These are phyloP conservation scores for Stentor roeselii DNA, from an alignment of 73 alveolate genomes.

Conservation along the genomic window DNA sequence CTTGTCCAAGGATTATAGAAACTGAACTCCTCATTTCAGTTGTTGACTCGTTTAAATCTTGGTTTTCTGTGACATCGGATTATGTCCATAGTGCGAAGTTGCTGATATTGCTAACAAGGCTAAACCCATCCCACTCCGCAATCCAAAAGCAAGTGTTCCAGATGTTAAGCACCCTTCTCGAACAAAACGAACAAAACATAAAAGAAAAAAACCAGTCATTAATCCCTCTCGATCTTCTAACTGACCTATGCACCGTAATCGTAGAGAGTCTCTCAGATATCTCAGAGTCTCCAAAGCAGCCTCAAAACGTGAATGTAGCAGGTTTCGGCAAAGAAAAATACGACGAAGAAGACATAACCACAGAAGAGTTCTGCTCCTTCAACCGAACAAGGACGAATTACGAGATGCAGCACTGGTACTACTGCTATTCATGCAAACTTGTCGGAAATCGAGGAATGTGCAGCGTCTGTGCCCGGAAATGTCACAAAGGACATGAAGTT, in stretches of 20 bases:
- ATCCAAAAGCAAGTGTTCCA: not conserved
- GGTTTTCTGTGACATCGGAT: not conserved
- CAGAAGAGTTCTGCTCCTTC: slow-evolving; percentile 38
- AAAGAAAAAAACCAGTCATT: not conserved
- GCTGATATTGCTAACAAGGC: not conserved
- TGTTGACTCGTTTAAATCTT: not conserved
- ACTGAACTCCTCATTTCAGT: not conserved
- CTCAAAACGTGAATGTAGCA: not conserved
- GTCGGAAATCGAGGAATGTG: slow-evolving; percentile 51
- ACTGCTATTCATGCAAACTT: slow-evolving; percentile 52
- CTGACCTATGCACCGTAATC: slow-evolving; percentile 10
- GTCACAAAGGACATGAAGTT: slow-evolving; percentile 60
- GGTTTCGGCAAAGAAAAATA: slow-evolving; percentile 22
- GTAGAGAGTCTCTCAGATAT: not conserved
- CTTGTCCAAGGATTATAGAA: not conserved
- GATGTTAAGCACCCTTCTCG: not conserved
- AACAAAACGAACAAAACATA: not conserved
- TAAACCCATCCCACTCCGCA: not conserved
- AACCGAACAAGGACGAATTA: slow-evolving; percentile 35
- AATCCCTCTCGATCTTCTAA: not conserved
- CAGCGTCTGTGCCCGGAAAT: slow-evolving; percentile 41
- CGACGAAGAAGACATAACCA: not conserved
- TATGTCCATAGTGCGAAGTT: too few relatives aligned
- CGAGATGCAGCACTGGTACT: slow-evolving; percentile 49
- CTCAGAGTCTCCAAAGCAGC: not conserved